Percentiles rank a stretch among this genome's conserved stretches.
Conservation (phyloP, 352 stramenopile species). For the Pseudoperonospora humuli region DNA sequence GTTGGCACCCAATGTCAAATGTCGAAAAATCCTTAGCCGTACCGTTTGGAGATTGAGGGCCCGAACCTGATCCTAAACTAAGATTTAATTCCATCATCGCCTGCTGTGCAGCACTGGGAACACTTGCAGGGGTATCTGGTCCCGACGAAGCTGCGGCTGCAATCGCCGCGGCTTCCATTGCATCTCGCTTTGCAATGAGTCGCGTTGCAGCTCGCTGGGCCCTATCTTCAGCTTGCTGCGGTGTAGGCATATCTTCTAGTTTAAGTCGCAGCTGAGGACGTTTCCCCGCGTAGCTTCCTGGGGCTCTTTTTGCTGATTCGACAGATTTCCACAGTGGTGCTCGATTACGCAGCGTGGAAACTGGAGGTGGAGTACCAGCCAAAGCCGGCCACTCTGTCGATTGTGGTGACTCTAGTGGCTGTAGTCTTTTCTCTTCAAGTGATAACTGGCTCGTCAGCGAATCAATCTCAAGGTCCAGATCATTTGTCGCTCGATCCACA, state of each 20-base stretch:
- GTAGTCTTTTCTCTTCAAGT: constrained; percentile 40
- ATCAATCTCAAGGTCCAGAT: constrained; percentile 36
- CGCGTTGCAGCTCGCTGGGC: constrained; percentile 65
- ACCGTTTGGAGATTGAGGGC: constrained; percentile 60
- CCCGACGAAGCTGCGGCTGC: constrained; percentile 19
- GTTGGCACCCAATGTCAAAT: constrained; percentile 1
- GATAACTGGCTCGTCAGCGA: constrained; percentile 33
- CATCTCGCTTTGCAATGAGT: constrained; percentile 67
- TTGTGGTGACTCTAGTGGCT: constrained; percentile 4
- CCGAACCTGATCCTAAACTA: constrained; percentile 63
- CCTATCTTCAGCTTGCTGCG: constrained; percentile 74
- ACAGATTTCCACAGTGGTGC: constrained; percentile 19
- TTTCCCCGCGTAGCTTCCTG: constrained; percentile 23
- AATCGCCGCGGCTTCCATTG: constrained; percentile 49
- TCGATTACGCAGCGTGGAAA: constrained; percentile 8
- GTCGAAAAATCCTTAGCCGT: constrained; percentile 5
- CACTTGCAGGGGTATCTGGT: constrained; percentile 6
- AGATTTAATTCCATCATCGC: constrained; percentile 70
- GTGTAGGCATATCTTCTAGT: constrained; percentile 82
- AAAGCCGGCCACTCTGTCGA: constrained; percentile 2
- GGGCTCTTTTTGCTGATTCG: constrained; percentile 16
- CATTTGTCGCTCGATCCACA: constrained; percentile 6
- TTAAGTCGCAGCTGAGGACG: constrained; percentile 67
- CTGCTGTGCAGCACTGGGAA: constrained; percentile 52
- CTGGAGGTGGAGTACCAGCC: constrained; percentile 7